Evolutionary conservation across 345 rosid species (phyloP).

Genomic region (Heritiera fomes): DNA sequence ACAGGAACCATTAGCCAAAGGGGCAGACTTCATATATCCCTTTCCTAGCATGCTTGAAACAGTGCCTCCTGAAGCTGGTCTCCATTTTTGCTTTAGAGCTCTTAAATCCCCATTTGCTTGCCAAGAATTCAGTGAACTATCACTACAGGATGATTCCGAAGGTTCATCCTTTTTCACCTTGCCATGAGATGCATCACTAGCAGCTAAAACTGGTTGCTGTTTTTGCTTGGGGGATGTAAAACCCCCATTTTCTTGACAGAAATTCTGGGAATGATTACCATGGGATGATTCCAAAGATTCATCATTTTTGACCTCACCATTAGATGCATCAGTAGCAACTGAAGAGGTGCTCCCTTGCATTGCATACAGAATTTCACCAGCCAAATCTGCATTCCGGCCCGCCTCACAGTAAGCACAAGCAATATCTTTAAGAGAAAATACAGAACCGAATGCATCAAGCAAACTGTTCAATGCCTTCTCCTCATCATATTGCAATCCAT

Average conservation of each 20-base stretch:
- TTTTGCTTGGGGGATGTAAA: conserved; percentile 1
- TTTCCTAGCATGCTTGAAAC: conserved; percentile 51
- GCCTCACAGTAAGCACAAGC: conserved; percentile 51
- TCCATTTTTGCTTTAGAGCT: conserved; percentile 40
- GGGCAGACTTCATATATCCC: conserved; percentile 37
- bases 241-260: neutral
- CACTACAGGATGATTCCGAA: conserved; percentile 20
- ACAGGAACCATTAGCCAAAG: conserved; percentile 30
- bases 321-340: conserved; percentile 23
- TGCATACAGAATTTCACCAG: conserved; percentile 41
- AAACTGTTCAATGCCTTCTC: conserved; percentile 43
- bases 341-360: conserved; percentile 26
- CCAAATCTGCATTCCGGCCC: conserved; percentile 34
- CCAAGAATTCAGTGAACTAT: neutral
- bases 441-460: conserved; percentile 46
- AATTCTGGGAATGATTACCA: conserved; percentile 13
- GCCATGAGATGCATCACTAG: conserved; percentile 18
- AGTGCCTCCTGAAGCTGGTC: conserved; percentile 51
- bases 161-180: conserved; percentile 23
- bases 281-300: conserved; percentile 24
- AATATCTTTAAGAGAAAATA: conserved; percentile 41
- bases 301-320: conserved; percentile 12
- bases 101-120: conserved; percentile 31
- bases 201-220: conserved; percentile 7
- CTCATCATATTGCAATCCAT: conserved; percentile 29